A percentile compares a stretch with the other conserved stretches of the same genome.
Conservation (phyloP, 139 green algal species). For the Micromonas commoda region DNA sequence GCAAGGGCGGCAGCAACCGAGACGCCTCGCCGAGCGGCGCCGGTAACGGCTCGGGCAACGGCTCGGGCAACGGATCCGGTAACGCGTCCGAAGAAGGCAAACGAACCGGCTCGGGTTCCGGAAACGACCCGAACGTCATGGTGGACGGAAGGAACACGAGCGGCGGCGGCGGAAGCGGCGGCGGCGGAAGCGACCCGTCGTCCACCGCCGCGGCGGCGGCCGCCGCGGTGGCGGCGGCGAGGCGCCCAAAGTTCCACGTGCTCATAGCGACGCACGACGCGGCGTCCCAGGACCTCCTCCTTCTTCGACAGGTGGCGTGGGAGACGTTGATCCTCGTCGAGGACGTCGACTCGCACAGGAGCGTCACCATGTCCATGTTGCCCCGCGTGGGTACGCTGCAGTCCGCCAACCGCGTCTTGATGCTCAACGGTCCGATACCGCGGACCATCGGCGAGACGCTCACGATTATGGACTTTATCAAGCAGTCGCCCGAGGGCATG, state of each 20-base stretch:
- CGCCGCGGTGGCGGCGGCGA: neutral
- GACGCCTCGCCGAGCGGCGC: too few species aligned
- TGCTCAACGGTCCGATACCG: neutral
- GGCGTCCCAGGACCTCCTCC: neutral
- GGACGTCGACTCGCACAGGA: neutral
- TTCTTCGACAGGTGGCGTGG: slow-evolving; percentile 2
- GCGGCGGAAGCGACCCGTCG: neutral
- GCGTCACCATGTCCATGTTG: neutral
- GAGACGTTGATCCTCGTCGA: neutral
- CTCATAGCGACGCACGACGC: neutral
- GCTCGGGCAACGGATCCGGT: too few species aligned
- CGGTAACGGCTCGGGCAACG: too few species aligned
- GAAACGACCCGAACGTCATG: too few species aligned
- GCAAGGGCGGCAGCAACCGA: too few species aligned
- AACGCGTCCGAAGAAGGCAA: too few species aligned
- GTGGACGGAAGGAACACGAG: too few species aligned
- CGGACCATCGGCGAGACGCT: neutral
- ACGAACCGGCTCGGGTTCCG: too few species aligned
- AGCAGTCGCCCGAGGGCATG: slow-evolving; percentile 5
- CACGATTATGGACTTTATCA: slow-evolving; percentile 2
- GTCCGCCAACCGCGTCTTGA: neutral
- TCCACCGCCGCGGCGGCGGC: neutral
- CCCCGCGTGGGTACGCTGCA: neutral
- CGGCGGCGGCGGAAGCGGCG: neutral
- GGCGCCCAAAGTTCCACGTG: slow-evolving; percentile 3